Base-by-base conservation (phyloP, 257 asterid species). In the Osmanthus fragrans region DNA sequence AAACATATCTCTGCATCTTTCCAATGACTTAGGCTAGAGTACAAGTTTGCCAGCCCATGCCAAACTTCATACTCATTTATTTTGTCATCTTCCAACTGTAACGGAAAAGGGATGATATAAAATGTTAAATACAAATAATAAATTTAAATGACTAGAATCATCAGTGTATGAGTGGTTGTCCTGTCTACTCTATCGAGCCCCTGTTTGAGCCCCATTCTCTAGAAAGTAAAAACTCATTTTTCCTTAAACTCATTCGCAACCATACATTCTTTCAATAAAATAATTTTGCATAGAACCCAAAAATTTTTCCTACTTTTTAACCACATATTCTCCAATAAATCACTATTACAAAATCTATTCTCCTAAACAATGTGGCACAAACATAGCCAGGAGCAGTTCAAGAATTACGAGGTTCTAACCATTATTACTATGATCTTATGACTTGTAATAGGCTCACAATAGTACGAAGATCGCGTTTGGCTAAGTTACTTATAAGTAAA, bases 1-100 rank as follows among this genome's bases (percentile, higher is more conserved):
- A 96, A 88, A 84, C 99, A 96, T 80, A 90, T 79, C 86, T 96
- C 99, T 19, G 97, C 94, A 83, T 96, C 99, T 80, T 87, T 92
- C 97, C 97, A 96, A 76, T 89, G 96, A 67, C 97, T 89, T 76
- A 96, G 96, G 82, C 90, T 93, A 19, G 96, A 89, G 86, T 96
- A 96, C 74, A 96, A 86, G 73, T 90, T 91, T 49, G 98, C 97
- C 51, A 96, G 86, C 71, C 97, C 99, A 32, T 89, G 96, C 99
- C 99, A 96, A 71, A 93, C 97, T 87, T 93, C 99, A 77, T 84
- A 88, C 86, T 96, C 99, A 83, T 85, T 84, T 75, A 90, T 89
- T 70, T 80, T 90, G 69, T 87, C 96, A 80, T 90, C 96, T 82
- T 88, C 97, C 66, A 68, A 87, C 98, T 96, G 79, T 51, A 80